phyloP scores from a whole-genome alignment of 495 filamentous ascomycete species.

The Clohesyomyces aquaticus region DNA sequence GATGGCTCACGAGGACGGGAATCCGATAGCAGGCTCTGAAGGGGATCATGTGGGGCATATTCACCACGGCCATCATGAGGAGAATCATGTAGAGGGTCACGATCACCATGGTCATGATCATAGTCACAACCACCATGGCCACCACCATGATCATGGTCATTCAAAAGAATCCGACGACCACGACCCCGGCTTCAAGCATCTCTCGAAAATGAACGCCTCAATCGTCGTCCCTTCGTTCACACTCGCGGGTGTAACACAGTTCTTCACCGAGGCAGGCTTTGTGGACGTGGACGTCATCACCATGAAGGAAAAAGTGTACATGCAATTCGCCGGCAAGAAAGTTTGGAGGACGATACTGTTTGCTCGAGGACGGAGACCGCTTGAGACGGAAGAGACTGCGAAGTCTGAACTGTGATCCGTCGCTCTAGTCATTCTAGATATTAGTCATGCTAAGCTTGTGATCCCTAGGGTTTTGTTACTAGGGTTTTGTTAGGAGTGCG shows the following conservation, averaged over 20 bases:
- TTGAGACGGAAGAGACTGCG: conserved; percentile 3
- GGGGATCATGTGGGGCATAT: conserved; percentile 53
- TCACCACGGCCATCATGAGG: conserved; percentile 49
- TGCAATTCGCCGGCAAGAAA: conserved; percentile 30
- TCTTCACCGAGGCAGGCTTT: conserved; percentile 36
- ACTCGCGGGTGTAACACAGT: conserved; percentile 16
- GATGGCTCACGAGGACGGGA: conserved; percentile 44
- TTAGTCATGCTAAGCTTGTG: no score
- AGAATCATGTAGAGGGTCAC: conserved; percentile 14
- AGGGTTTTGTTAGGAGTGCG: no score
- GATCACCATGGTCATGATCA: conserved; percentile 22
- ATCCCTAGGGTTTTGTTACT: no score
- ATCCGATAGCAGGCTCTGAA: conserved; percentile 25
- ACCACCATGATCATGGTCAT: conserved; percentile 9
- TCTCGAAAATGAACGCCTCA: conserved; percentile 12
- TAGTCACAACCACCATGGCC: conserved; percentile 10
- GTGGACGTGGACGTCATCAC: conserved; percentile 27
- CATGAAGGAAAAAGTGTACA: conserved; percentile 33
- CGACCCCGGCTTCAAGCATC: neutral
- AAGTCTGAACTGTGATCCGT: conserved; percentile 33
- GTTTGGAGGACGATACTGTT: conserved; percentile 34
- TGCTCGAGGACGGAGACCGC: conserved; percentile 34
- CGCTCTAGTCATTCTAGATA: no score
- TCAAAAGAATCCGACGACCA: neutral
- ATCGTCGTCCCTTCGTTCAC: conserved; percentile 26